These are phyloP conservation scores for Pyrus communis DNA, from an alignment of 306 rosid species.

Conservation along the genomic window DNA sequence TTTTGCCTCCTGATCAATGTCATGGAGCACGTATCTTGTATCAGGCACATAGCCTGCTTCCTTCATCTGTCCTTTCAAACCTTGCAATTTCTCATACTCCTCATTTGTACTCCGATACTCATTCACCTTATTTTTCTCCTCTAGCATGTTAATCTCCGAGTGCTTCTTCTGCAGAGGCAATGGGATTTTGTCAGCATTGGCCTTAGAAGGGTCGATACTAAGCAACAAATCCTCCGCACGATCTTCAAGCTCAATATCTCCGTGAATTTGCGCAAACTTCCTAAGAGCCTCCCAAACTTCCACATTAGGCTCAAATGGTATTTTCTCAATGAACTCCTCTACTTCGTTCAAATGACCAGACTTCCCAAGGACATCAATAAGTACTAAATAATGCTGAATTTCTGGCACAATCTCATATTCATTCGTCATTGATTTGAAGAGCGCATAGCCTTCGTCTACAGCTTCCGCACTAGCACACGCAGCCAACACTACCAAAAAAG, in stretches of 20 bases:
- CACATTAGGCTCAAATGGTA: conserved; percentile 37
- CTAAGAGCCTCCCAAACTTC: conserved; percentile 52
- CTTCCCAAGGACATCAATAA: conserved; percentile 48
- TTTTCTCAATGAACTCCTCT: conserved; percentile 51
- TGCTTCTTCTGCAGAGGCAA: conserved; percentile 48
- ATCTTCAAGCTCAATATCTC: conserved; percentile 79
- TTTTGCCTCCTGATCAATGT: conserved; percentile 85
- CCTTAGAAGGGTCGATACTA: conserved; percentile 41
- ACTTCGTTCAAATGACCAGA: conserved; percentile 76
- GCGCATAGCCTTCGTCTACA: conserved; percentile 47
- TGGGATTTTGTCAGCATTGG: conserved; percentile 25
- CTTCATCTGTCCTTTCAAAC: conserved; percentile 75
- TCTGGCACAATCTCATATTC: conserved; percentile 42
- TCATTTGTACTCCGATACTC: conserved; percentile 41
- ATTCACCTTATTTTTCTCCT: conserved; percentile 55
- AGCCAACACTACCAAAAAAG: conserved; percentile 45
- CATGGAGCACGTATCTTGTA: conserved; percentile 85
- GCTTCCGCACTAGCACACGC: conserved; percentile 63
- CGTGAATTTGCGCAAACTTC: conserved; percentile 48
- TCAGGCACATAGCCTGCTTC: conserved; percentile 95
- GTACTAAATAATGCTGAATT: conserved; percentile 48
- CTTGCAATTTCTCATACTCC: conserved; percentile 40
- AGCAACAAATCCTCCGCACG: conserved; percentile 41
- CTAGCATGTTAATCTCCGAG: conserved; percentile 63
- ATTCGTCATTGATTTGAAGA: conserved; percentile 44